A percentile compares a stretch with the other conserved stretches of the same genome.
Evolutionary conservation across 805 yeast genomes (phyloP).

Genomic region (Suhomyces vadensis): DNA sequence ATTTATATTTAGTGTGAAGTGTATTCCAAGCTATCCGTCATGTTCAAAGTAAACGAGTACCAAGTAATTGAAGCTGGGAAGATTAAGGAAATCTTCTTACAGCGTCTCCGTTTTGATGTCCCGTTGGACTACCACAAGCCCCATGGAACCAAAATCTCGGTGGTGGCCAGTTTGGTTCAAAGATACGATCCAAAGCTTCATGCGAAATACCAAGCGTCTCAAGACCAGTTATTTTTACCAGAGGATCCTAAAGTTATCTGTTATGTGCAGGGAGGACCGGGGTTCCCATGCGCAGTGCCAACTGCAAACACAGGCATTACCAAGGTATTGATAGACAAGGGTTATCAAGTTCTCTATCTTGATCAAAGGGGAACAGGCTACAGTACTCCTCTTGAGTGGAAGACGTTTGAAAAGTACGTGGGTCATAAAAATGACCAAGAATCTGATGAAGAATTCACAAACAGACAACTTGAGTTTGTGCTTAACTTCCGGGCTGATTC

Average conservation of each 20-base stretch:
- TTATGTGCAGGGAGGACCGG: conserved; percentile 58
- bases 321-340: conserved; percentile 41
- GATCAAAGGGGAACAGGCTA: conserved; percentile 68
- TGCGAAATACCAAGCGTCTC: background rate
- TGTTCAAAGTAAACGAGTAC: no score
- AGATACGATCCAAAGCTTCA: conserved; percentile 26
- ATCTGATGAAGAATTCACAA: conserved; percentile 16
- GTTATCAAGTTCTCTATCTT: conserved; percentile 45
- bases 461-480: conserved; percentile 40
- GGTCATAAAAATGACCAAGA: conserved; percentile 10
- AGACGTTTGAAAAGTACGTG: conserved; percentile 21
- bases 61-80: conserved; percentile 3
- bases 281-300: conserved; percentile 47
- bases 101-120: conserved; percentile 22
- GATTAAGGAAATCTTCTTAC: conserved; percentile 21
- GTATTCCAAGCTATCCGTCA: no score
- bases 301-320: conserved; percentile 34
- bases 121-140: conserved; percentile 19
- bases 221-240: conserved; percentile 21
- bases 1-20: no score
- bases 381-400: conserved; percentile 46
- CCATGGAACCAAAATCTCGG: conserved; percentile 11
- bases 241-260: conserved; percentile 36
- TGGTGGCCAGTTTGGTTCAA: conserved; percentile 37
- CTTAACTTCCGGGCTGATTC: conserved; percentile 53